Evolutionary conservation across 768 basidiomycete genomes (phyloP), one percentile per base, ranked within the genome.

Genomic region (Mycena venus): DNA sequence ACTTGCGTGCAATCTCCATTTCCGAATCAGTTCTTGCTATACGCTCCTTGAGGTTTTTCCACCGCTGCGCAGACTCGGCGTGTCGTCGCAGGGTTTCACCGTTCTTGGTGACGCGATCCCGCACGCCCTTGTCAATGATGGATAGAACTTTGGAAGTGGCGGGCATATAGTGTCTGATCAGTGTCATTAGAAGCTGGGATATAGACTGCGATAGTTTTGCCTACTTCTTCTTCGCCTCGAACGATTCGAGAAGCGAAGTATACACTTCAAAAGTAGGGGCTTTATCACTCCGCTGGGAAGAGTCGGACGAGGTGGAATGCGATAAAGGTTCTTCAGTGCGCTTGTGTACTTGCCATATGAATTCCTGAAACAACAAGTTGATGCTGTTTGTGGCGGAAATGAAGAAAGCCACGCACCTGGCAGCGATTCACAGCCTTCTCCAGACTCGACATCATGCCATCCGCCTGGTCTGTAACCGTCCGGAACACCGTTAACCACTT

Each of bases 401-500:
- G 40, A 60, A 60, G 44, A 40, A 59, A 32, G 64, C 47, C 10
- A 81, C 92, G 75, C 78, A 96, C 96, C 87, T 95, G 94, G 86
- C 96, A 97, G 76, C 95, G 91, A 79, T 92, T 92, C 53, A 98
- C 92, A 11, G 95, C 96, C 83, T 98, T 99, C 85, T 99, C 96
- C 77, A 99, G 85, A 79, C 95, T 95, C 32, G 91, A 91, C 96
- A 99, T 98, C 98, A 99, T 98, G 29, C 96, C 96, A 81, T 97
- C 96, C 51, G 98, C 97, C 82, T 99, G 97, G 79, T 97, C 94
- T 51, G 96, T 93, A 70, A 96, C 95, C 7, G 95, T 97, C 76
- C 97, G 90, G 84, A 99, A 99, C 25, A 99, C 95, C 14, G 94
- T 94, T 78, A 99, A 88, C 96, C 96, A 98, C 79, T 97, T 97